phyloP scores from a whole-genome alignment of 2,329 filamentous ascomycete genomes.

The Stagonosporopsis vannaccii region DNA sequence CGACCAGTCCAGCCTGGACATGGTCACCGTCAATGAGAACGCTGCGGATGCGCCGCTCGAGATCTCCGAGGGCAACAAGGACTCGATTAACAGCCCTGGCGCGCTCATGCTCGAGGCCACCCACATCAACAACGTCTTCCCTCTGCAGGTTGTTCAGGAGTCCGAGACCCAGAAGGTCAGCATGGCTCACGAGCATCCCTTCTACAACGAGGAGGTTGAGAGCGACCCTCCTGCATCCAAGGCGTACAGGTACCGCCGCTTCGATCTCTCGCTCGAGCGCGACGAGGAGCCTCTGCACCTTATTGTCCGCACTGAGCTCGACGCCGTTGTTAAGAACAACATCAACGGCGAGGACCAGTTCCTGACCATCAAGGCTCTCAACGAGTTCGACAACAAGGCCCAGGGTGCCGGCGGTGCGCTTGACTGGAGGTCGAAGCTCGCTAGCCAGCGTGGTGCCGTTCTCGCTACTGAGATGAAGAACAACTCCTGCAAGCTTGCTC shows the following conservation, averaged over 20 bases:
- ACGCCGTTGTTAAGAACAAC: slow-evolving; percentile 94
- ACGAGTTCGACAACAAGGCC: slow-evolving; percentile 99
- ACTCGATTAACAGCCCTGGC: slow-evolving; percentile 90
- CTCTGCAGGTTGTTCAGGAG: slow-evolving; percentile 92
- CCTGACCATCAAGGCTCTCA: slow-evolving; percentile 92
- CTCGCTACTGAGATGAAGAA: slow-evolving; percentile 99
- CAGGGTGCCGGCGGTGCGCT: slow-evolving; percentile 93
- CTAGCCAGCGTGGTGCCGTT: slow-evolving; percentile 92
- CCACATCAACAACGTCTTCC: slow-evolving; percentile 99
- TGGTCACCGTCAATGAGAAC: slow-evolving; percentile 99
- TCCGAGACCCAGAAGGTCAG: slow-evolving; percentile 78
- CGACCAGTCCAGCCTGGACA: slow-evolving; percentile 90
- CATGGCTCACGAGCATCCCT: slow-evolving; percentile 91
- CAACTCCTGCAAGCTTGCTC: slow-evolving; percentile 97
- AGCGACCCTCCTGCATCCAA: slow-evolving; percentile 94
- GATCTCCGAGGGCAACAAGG: slow-evolving; percentile 89
- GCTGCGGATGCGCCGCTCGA: slow-evolving; percentile 94
- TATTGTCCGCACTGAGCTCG: slow-evolving; percentile 92
- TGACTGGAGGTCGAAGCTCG: slow-evolving; percentile 96
- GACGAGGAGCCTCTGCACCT: slow-evolving; percentile 94
- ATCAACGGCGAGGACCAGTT: slow-evolving; percentile 91
- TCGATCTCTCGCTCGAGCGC: slow-evolving; percentile 89
- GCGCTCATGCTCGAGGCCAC: slow-evolving; percentile 96
- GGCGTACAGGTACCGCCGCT: slow-evolving; percentile 97
- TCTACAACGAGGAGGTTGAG: slow-evolving; percentile 94